These are phyloP conservation scores for Capillidium rhysosporum DNA, from an alignment of 371 early-diverging fungal species.

Conservation along the genomic window DNA sequence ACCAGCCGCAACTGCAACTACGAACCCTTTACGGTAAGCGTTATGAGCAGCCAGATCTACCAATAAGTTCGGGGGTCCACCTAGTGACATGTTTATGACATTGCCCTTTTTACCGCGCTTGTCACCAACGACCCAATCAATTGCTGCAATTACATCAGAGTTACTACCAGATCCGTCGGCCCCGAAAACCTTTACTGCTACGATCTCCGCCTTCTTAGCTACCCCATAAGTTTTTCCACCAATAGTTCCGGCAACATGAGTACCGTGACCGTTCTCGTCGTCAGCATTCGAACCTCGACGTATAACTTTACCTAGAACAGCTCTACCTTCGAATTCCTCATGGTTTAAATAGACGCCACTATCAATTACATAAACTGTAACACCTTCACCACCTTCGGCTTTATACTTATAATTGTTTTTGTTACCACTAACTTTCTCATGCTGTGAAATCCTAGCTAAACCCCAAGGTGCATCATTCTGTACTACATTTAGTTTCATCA, in stretches of 20 bases:
- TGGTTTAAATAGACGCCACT: constrained; percentile 52
- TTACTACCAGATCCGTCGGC: constrained; percentile 6
- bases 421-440: neutral
- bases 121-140: constrained; percentile 14
- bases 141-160: constrained; percentile 13
- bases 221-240: constrained; percentile 48
- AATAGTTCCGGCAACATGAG: constrained; percentile 58
- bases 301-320: constrained; percentile 23
- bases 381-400: constrained; percentile 25
- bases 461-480: constrained; percentile 3
- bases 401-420: constrained; percentile 8
- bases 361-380: constrained; percentile 64
- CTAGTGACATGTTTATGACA: neutral
- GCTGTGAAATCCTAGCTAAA: neutral
- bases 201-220: constrained; percentile 45
- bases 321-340: constrained; percentile 55
- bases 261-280: constrained; percentile 32
- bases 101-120: neutral
- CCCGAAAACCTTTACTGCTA: constrained; percentile 33
- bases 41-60: neutral
- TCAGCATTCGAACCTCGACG: constrained; percentile 7
- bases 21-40: constrained; percentile 18
- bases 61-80: neutral
- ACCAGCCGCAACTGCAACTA: constrained; percentile 34
- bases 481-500: neutral